These are phyloP conservation scores for Funneliformis geosporum DNA, from an alignment of 192 early-diverging fungal species.

Conservation along the genomic window DNA sequence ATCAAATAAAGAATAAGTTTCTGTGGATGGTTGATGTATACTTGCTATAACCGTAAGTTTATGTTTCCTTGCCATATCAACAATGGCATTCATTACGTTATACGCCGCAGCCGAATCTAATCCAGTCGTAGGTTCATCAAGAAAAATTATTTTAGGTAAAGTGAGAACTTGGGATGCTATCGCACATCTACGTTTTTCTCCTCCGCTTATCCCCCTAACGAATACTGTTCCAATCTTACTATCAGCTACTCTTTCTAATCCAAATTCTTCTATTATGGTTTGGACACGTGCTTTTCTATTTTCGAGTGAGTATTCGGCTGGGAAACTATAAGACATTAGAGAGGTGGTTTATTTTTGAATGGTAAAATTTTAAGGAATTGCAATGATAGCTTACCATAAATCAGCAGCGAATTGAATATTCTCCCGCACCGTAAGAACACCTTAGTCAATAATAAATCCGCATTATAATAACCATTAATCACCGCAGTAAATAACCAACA, in stretches of 20 bases:
- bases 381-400: slow-evolving; percentile 60
- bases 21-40: slow-evolving; percentile 53
- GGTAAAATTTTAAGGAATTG: no score
- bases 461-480: neutral
- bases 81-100: slow-evolving; percentile 66
- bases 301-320: slow-evolving; percentile 54
- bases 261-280: slow-evolving; percentile 61
- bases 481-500: neutral
- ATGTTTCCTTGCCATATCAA: slow-evolving; percentile 47
- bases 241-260: slow-evolving; percentile 53
- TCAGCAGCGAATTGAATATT: slow-evolving; percentile 75
- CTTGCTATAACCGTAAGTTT: slow-evolving; percentile 52
- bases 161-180: slow-evolving; percentile 63
- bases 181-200: slow-evolving; percentile 65
- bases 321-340: slow-evolving; percentile 67
- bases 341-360: no score
- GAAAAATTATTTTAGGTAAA: slow-evolving; percentile 70
- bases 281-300: slow-evolving; percentile 53
- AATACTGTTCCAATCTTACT: slow-evolving; percentile 59
- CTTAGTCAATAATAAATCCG: neutral
- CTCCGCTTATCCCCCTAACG: slow-evolving; percentile 66
- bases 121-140: slow-evolving; percentile 86
- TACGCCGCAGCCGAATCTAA: slow-evolving; percentile 71
- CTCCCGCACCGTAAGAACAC: slow-evolving; percentile 68
- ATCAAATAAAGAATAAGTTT: slow-evolving; percentile 51